A percentile compares a stretch with the other conserved stretches of the same genome.
Conservation (phyloP, 1,284 basidiomycete genomes). For the Paramarasmius palmivorus region DNA sequence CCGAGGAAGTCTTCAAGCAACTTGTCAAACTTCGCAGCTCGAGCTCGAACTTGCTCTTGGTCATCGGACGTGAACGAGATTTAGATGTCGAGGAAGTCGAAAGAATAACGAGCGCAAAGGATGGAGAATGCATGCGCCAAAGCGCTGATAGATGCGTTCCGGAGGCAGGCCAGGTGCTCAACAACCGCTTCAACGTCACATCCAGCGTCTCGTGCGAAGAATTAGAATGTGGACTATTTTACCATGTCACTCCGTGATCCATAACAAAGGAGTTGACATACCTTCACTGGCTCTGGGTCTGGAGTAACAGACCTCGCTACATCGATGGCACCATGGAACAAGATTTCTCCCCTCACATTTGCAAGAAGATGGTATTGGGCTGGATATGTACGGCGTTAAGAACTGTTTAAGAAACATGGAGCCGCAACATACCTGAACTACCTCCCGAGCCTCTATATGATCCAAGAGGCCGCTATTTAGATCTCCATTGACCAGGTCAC, state of each 20-base stretch:
- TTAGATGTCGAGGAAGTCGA: no score
- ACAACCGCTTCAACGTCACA: slow-evolving; percentile 39
- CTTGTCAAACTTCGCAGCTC: no score
- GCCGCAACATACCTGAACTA: slow-evolving; percentile 27
- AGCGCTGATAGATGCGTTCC: slow-evolving; percentile 47
- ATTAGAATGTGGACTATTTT: slow-evolving; percentile 48
- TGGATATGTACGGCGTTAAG: no score
- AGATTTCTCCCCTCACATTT: slow-evolving; percentile 28
- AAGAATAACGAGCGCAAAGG: no score
- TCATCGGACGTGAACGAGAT: no score
- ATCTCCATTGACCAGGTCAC: slow-evolving; percentile 40
- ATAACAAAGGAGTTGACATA: slow-evolving; percentile 22
- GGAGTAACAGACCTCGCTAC: slow-evolving; percentile 50
- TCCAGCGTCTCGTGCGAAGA: slow-evolving; percentile 46
- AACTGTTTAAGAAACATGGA: no score
- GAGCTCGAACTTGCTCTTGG: no score
- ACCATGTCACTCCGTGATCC: neutral
- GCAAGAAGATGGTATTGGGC: slow-evolving; percentile 57
- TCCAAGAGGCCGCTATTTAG: slow-evolving; percentile 64
- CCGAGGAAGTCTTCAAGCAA: no score
- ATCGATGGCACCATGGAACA: slow-evolving; percentile 56
- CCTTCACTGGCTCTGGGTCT: slow-evolving; percentile 47
- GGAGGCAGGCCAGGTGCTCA: slow-evolving; percentile 44
- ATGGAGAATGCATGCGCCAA: slow-evolving; percentile 49
- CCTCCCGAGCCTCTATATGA: slow-evolving; percentile 60